These are phyloP conservation scores for Spiromastix sp. DNA, from an alignment of 2,329 filamentous ascomycete genomes.

Conservation along the genomic window DNA sequence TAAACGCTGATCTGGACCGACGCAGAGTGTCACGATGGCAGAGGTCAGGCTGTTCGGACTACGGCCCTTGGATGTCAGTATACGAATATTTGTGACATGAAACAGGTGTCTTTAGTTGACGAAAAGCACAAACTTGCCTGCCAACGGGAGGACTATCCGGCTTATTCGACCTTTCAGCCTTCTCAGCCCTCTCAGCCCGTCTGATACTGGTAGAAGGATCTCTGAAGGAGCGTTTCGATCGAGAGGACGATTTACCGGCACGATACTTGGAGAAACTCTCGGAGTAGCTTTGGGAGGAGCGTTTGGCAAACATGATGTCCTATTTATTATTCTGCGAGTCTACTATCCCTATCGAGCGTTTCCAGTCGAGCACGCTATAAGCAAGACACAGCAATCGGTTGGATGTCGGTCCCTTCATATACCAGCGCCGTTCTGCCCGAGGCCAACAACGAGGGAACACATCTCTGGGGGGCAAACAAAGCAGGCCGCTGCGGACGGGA, in stretches of 20 bases:
- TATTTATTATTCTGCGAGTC: no score
- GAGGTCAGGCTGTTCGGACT: slow-evolving; percentile 49
- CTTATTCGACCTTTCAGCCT: slow-evolving; percentile 14
- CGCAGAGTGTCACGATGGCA: slow-evolving; percentile 66
- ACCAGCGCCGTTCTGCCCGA: no score
- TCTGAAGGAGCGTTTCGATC: slow-evolving; percentile 18
- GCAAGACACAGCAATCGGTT: no score
- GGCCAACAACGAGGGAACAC: no score
- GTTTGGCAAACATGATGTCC: slow-evolving; percentile 12
- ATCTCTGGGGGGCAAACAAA: no score
- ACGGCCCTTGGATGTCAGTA: no score
- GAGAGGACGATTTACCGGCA: slow-evolving; percentile 17
- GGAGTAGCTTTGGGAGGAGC: slow-evolving; percentile 13
- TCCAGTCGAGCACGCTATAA: no score
- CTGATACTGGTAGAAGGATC: slow-evolving; percentile 17
- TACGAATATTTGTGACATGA: slow-evolving; percentile 1
- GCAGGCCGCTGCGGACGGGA: no score
- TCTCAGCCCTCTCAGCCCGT: slow-evolving; percentile 18
- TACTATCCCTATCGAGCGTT: no score
- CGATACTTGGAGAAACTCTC: slow-evolving; percentile 22
- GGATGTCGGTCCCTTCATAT: no score
- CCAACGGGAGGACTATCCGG: slow-evolving; percentile 23
- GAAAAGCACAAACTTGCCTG: slow-evolving; percentile 21
- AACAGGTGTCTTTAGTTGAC: neutral
- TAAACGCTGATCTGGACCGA: slow-evolving; percentile 72